Evolutionary conservation across 2,329 filamentous ascomycete genomes (phyloP).

Genomic region (Uncinocarpus reesii): DNA sequence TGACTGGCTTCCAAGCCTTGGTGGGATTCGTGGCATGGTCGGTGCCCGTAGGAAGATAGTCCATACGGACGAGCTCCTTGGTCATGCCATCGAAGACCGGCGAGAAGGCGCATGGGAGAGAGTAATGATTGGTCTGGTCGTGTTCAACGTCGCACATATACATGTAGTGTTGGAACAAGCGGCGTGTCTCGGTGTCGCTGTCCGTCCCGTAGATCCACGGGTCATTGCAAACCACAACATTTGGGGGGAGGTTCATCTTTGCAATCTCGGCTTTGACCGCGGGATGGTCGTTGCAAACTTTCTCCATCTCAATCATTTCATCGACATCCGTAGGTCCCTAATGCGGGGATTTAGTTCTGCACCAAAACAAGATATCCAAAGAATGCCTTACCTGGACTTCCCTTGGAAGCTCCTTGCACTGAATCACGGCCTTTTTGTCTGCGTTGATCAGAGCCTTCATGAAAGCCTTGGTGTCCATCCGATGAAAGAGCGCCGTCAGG

Average conservation of each 20-base stretch:
- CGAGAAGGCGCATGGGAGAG: constrained; percentile 56
- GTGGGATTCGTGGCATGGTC: constrained; percentile 49
- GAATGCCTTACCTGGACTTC: constrained; percentile 33
- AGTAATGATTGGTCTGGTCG: constrained; percentile 58
- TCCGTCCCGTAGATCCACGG: constrained; percentile 60
- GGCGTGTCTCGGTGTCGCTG: constrained; percentile 30
- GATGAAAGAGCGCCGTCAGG: constrained; percentile 44
- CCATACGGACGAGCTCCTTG: constrained; percentile 58
- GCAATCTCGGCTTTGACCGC: constrained; percentile 49
- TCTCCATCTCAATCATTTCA: constrained; percentile 50
- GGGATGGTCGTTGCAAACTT: constrained; percentile 45
- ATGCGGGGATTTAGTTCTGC: constrained; percentile 14
- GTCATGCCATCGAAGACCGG: constrained; percentile 55
- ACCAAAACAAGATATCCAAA: not conserved
- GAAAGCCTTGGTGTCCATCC: constrained; percentile 35
- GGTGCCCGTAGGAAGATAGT: constrained; percentile 56
- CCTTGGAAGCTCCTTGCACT: constrained; percentile 38
- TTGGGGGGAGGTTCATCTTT: constrained; percentile 49
- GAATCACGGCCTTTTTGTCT: constrained; percentile 29
- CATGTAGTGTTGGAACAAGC: constrained; percentile 35
- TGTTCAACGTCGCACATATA: constrained; percentile 55
- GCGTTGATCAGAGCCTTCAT: constrained; percentile 34
- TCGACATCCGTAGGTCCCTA: constrained; percentile 50
- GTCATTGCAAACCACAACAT: constrained; percentile 47
- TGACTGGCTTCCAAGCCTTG: constrained; percentile 47